These are phyloP conservation scores for Vanrija sp. DNA, from an alignment of 1,284 basidiomycete species.

Conservation along the genomic window DNA sequence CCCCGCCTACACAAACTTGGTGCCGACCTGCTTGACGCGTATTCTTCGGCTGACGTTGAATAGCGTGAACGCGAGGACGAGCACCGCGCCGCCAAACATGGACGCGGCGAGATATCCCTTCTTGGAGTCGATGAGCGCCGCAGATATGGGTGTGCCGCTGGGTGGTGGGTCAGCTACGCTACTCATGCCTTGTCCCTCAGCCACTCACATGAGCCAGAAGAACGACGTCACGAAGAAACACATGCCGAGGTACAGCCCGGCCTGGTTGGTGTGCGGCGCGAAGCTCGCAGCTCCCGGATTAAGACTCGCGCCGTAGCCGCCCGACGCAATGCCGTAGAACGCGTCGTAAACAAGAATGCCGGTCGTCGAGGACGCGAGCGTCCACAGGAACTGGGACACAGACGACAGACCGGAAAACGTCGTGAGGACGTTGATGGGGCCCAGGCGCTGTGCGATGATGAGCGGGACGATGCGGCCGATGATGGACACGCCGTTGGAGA, in stretches of 20 bases:
- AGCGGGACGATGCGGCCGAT: constrained; percentile 37
- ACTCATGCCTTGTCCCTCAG: too few relatives aligned
- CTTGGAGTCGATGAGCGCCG: constrained; percentile 25
- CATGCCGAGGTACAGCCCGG: constrained; percentile 38
- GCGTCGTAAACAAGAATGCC: constrained; percentile 28
- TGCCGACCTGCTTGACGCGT: constrained; percentile 10
- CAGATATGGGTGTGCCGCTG: constrained; percentile 28
- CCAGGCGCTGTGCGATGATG: constrained; percentile 29
- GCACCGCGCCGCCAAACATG: constrained; percentile 28
- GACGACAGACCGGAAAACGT: constrained; percentile 21
- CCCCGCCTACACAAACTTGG: constrained; percentile 5
- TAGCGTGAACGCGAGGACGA: constrained; percentile 6
- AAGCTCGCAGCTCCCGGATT: constrained; percentile 33
- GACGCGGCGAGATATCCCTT: constrained; percentile 28
- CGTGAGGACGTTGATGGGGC: constrained; percentile 36
- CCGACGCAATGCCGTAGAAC: constrained; percentile 31
- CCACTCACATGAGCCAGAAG: too few relatives aligned
- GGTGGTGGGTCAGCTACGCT: too few relatives aligned
- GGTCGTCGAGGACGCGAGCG: constrained; percentile 15
- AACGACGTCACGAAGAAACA: constrained; percentile 12
- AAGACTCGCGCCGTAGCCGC: constrained; percentile 30
- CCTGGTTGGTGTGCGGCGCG: constrained; percentile 29
- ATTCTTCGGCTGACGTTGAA: constrained; percentile 2
- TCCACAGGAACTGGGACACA: constrained; percentile 33
- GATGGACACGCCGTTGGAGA: constrained; percentile 32